These are phyloP conservation scores for Alternaria brassicicola DNA, from an alignment of 2,329 filamentous ascomycete genomes.

Conservation along the genomic window DNA sequence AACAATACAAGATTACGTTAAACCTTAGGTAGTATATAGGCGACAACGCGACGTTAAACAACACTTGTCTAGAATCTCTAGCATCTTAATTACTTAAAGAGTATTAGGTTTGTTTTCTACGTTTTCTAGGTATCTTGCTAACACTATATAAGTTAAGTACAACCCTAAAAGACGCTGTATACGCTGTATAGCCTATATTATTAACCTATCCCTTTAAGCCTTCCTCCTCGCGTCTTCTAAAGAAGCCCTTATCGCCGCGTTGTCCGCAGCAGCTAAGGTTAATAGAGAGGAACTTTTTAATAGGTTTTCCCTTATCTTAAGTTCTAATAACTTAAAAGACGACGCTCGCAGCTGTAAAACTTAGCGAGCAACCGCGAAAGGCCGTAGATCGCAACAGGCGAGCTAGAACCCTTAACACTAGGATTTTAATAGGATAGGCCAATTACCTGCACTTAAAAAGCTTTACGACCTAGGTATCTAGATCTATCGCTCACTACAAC, in stretches of 20 bases:
- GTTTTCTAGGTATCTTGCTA: too few species aligned
- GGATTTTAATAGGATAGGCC: too few species aligned
- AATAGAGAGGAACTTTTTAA: too few species aligned
- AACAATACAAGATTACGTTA: neutral
- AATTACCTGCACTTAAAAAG: neutral
- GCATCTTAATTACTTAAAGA: neutral
- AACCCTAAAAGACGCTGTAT: neutral
- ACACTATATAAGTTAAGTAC: too few species aligned
- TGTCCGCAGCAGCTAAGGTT: neutral
- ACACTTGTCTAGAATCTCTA: neutral
- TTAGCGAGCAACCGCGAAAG: too few species aligned
- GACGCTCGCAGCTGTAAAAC: too few species aligned
- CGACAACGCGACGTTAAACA: neutral
- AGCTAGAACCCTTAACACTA: too few species aligned
- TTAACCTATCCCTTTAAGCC: neutral
- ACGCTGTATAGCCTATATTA: neutral
- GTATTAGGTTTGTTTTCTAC: neutral
- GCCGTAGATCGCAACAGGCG: too few species aligned
- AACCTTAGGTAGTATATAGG: neutral
- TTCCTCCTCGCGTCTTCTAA: neutral
- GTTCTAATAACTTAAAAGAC: too few species aligned
- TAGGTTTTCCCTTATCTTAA: too few species aligned
- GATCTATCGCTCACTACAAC: neutral
- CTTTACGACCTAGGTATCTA: neutral
- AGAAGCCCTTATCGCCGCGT: neutral